Percentiles rank a stretch among this genome's conserved stretches.
These are phyloP conservation scores for Microthlaspi erraticum DNA, from an alignment of 345 rosid species.

Conservation along the genomic window DNA sequence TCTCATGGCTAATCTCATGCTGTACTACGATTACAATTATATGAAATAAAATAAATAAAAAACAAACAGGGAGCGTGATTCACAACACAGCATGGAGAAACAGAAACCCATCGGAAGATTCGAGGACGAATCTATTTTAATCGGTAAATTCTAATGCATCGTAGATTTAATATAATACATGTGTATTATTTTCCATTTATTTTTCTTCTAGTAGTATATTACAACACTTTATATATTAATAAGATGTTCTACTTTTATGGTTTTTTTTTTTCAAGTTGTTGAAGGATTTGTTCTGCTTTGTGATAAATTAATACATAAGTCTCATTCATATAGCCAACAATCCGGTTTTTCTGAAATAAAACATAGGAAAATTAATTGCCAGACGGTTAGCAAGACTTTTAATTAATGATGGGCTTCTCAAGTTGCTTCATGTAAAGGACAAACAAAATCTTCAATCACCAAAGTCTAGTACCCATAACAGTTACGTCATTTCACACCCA, in stretches of 20 bases:
- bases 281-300: not conserved
- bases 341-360: not conserved
- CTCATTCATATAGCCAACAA: not conserved
- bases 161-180: not conserved
- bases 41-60: constrained; percentile 4
- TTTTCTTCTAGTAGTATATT: too few species aligned
- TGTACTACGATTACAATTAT: too few species aligned
- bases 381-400: not conserved
- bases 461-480: constrained; percentile 11
- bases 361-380: not conserved
- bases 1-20: too few species aligned
- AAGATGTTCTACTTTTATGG: too few species aligned
- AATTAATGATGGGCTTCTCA: not conserved
- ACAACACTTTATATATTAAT: too few species aligned
- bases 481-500: constrained; percentile 23
- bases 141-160: not conserved
- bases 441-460: constrained; percentile 1
- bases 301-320: not conserved
- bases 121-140: not conserved
- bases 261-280: too few species aligned
- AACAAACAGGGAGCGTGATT: not conserved
- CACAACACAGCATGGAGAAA: constrained; percentile 2
- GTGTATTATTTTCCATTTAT: too few species aligned
- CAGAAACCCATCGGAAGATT: not conserved
- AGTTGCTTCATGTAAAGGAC: constrained; percentile 16